Evolutionary conservation across 208 protist species (phyloP).

Genomic region (Lotmaria passim): DNA sequence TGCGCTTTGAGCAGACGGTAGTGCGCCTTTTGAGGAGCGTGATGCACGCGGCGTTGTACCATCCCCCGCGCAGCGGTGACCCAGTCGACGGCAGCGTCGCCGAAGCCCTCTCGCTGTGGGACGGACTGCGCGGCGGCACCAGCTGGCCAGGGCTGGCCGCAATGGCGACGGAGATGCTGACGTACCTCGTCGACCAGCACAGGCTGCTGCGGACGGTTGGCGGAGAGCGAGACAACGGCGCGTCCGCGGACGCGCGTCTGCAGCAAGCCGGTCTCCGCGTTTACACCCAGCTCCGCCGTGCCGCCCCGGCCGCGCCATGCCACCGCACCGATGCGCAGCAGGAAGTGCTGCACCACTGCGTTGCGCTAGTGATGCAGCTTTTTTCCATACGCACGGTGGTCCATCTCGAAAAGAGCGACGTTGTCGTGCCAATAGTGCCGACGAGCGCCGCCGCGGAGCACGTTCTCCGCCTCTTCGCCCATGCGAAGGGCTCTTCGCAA

Average conservation of each 20-base stretch:
- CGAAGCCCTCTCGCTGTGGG: conserved; percentile 48
- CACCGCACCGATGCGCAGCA: conserved; percentile 23
- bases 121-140: conserved; percentile 37
- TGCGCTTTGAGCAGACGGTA: conserved; percentile 43
- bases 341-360: conserved; percentile 20
- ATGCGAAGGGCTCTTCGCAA: conserved; percentile 10
- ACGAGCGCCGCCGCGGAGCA: conserved; percentile 25
- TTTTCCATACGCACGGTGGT: conserved; percentile 5
- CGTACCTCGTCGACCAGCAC: conserved; percentile 28
- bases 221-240: background rate
- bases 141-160: conserved; percentile 44
- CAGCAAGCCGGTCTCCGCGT: conserved; percentile 19
- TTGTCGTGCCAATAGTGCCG: conserved; percentile 16
- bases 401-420: background rate
- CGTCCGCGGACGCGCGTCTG: conserved; percentile 4
- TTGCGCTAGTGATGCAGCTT: conserved; percentile 23
- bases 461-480: conserved; percentile 27
- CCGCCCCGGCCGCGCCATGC: conserved; percentile 10
- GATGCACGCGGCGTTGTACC: conserved; percentile 51
- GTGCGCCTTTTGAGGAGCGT: conserved; percentile 61
- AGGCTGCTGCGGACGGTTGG: background rate
- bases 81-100: conserved; percentile 15
- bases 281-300: conserved; percentile 19
- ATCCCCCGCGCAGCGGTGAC: conserved; percentile 20
- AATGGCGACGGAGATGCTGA: conserved; percentile 50